Evolutionary conservation across 257 asterid genomes (phyloP).

Genomic region (Solanum pinnatisectum): DNA sequence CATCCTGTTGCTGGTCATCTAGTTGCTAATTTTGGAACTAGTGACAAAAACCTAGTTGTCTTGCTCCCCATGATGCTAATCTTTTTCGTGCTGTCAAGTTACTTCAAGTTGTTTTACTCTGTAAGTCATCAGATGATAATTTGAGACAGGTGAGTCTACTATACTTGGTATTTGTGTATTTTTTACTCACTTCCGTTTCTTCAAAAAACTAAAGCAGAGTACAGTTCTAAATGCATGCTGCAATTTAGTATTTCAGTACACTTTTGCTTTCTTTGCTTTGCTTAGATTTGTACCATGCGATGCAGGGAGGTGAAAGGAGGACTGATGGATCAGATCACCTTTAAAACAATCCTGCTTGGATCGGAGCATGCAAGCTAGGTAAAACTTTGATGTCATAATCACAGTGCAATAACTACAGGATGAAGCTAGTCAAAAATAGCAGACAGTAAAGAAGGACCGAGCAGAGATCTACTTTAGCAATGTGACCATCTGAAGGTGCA

Average conservation of each 20-base stretch:
- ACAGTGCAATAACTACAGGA: constrained; percentile 7
- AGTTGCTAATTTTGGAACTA: neutral
- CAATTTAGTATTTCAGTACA: neutral
- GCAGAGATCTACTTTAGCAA: constrained; percentile 10
- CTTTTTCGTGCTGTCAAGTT: neutral
- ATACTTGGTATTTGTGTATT: neutral
- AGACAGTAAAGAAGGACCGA: constrained; percentile 22
- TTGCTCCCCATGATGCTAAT: neutral
- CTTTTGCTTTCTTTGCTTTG: neutral
- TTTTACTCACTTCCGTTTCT: neutral
- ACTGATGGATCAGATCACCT: neutral
- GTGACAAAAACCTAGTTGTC: neutral
- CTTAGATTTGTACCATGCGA: neutral
- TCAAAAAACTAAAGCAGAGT: neutral
- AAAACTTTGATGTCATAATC: neutral
- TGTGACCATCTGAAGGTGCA: constrained; percentile 32
- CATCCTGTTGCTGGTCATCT: neutral
- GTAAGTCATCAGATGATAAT: neutral
- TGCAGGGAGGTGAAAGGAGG: neutral
- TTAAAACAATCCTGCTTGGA: neutral
- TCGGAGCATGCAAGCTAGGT: neutral
- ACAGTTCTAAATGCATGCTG: neutral
- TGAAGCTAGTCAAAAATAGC: constrained; percentile 22
- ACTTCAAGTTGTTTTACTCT: neutral
- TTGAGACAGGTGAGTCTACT: neutral